Evolutionary conservation across 495 filamentous ascomycete species (phyloP), one percentile per base, ranked within the genome.

Genomic region (Thermochaetoides thermophila): DNA sequence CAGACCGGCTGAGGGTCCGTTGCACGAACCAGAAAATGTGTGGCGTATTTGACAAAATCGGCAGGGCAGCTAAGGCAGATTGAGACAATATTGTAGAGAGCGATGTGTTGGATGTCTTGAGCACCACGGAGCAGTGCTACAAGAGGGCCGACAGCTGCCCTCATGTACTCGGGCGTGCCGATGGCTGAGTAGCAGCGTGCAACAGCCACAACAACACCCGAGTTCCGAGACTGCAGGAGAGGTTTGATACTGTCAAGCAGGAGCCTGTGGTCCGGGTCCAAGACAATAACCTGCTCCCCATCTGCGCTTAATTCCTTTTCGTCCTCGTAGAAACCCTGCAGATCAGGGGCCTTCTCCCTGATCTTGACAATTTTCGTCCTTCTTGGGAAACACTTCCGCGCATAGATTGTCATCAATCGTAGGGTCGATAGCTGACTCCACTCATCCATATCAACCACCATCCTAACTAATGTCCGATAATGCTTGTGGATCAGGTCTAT

Each of bases 401-500:
- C 74, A 46, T 97, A 97, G 17, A 74, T 52, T 4, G 76, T 78
- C 70, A 96, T 73, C 37, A 96, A 57, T 28, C 74, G 71, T 43
- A 96, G 43, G 7, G 79, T 81, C 0, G 80, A 77, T 2, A 95
- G 54, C 55, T 97, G 89, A 27, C 84, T 77, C 89, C 89, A 97
- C 55, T 97, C 89, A 56, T 97, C 89, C 89, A 97, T 97, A 48
- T 96, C 89, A 17, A 95, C 82, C 18, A 96, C 59, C 63, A 94
- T 93, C 53, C 74, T 81, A 25, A 87, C 73, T 27, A 97, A 57
- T 30, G 68, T 62, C 38, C 81, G 70, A 49, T 95, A 97, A 49
- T 87, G 80, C 45, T 81, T 75, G 56, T 97, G 91, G 33, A 97
- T 73, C 27, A 96, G 53, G 47, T 87, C 84, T 31, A 91, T 69